phyloP scores from a whole-genome alignment of 2,329 filamentous ascomycete species.

The Cephalotrichum gorgonifer region DNA sequence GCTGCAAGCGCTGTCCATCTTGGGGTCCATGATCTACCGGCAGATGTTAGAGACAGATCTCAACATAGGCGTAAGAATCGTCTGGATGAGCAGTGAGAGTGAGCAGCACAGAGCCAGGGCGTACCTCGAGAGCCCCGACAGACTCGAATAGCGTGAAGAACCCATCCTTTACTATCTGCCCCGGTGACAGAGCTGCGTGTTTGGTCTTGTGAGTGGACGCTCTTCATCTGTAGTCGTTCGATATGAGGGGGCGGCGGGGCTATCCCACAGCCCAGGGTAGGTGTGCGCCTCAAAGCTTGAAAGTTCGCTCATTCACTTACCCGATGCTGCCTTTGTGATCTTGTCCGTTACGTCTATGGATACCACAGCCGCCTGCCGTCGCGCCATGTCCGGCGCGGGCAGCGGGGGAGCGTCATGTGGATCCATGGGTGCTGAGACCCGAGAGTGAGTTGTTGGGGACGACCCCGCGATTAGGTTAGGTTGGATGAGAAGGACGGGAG shows the following conservation, averaged over 20 bases:
- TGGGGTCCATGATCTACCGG: conserved; percentile 87
- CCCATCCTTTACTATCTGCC: conserved; percentile 87
- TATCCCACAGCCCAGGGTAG: neutral
- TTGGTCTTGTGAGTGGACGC: conserved; percentile 14
- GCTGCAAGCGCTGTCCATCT: conserved; percentile 93
- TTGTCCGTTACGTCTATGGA: conserved; percentile 47
- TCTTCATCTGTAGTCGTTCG: neutral
- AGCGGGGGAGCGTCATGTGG: conserved; percentile 18
- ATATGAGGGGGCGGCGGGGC: neutral
- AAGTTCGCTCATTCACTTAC: conserved; percentile 25
- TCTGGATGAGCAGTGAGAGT: no score
- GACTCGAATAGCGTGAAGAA: conserved; percentile 90
- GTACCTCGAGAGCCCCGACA: conserved; percentile 72
- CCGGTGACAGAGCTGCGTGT: conserved; percentile 64
- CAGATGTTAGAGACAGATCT: conserved; percentile 1
- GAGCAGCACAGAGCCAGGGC: conserved; percentile 9
- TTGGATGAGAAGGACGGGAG: no score
- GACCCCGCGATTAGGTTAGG: no score
- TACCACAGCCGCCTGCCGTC: conserved; percentile 35
- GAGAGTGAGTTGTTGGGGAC: no score
- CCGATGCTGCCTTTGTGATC: conserved; percentile 41
- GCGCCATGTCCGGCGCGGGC: conserved; percentile 8
- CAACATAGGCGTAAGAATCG: neutral
- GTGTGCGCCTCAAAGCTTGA: neutral
- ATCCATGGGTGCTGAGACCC: conserved; percentile 9